Evolutionary conservation across 2,329 filamentous ascomycete species (phyloP).

Genomic region (Penicillium rolfsii): DNA sequence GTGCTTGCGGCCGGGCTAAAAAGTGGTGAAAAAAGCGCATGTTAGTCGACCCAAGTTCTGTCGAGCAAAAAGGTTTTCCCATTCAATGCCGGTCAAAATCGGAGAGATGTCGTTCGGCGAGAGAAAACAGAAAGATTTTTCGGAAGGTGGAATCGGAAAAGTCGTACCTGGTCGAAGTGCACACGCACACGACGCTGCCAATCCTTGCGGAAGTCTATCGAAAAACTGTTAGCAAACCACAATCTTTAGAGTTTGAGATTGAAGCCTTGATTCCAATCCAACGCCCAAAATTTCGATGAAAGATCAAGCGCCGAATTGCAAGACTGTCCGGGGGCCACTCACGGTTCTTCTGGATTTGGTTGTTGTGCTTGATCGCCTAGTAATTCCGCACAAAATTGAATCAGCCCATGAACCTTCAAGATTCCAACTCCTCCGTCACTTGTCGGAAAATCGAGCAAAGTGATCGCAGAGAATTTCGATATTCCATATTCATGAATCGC

Average conservation of each 20-base stretch:
- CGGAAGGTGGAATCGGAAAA: conserved; percentile 33
- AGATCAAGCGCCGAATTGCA: conserved; percentile 4
- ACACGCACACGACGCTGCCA: conserved; percentile 98
- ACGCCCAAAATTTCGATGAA: conserved; percentile 19
- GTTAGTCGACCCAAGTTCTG: conserved; percentile 37
- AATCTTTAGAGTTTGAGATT: conserved; percentile 25
- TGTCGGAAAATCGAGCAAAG: conserved; percentile 16
- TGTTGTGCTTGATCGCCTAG: conserved; percentile 99
- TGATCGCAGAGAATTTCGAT: conserved; percentile 9
- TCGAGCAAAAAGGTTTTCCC: conserved; percentile 22
- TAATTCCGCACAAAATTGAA: conserved; percentile 39
- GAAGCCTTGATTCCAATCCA: conserved; percentile 20
- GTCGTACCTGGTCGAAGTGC: conserved; percentile 98
- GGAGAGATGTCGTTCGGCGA: conserved; percentile 20
- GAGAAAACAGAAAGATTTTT: conserved; percentile 6
- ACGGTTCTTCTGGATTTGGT: conserved; percentile 97
- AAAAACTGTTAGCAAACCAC: conserved; percentile 34
- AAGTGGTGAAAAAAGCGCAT: conserved; percentile 38
- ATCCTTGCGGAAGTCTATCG: conserved; percentile 96
- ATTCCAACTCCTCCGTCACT: conserved; percentile 13
- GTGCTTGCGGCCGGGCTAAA: conserved; percentile 92
- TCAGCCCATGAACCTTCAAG: conserved; percentile 28
- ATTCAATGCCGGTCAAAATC: conserved; percentile 20
- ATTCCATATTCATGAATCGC: conserved; percentile 23
- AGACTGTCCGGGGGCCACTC: conserved; percentile 48